These are phyloP conservation scores for Venturiaceae sp. DNA, from an alignment of 2,329 filamentous ascomycete genomes.

Conservation along the genomic window DNA sequence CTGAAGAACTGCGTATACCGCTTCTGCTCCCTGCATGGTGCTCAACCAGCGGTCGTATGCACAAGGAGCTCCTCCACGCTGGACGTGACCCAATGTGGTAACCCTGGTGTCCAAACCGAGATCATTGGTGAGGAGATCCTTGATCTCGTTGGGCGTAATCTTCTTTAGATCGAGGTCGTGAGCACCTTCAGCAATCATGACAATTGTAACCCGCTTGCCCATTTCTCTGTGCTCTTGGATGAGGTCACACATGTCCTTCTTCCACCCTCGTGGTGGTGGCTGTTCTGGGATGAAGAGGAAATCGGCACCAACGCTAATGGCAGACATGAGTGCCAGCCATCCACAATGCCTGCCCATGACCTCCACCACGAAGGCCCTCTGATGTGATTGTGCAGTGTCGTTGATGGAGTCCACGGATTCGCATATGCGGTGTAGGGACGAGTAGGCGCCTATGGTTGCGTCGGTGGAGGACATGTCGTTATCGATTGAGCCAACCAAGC, in stretches of 20 bases:
- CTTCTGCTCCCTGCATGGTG: slow-evolving; percentile 89
- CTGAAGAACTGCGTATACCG: slow-evolving; percentile 83
- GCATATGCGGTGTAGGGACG: slow-evolving; percentile 84
- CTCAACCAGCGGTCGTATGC: slow-evolving; percentile 91
- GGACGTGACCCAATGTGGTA: slow-evolving; percentile 93
- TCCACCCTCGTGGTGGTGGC: slow-evolving; percentile 79
- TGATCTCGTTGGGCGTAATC: slow-evolving; percentile 73
- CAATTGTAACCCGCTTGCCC: slow-evolving; percentile 95
- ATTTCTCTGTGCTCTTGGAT: slow-evolving; percentile 73
- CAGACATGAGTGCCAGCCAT: slow-evolving; percentile 93
- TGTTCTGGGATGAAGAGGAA: slow-evolving; percentile 97
- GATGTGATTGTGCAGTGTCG: slow-evolving; percentile 87
- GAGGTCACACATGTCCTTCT: slow-evolving; percentile 73
- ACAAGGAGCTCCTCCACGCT: slow-evolving; percentile 84
- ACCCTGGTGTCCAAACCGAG: slow-evolving; percentile 85
- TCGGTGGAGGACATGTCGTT: slow-evolving; percentile 97
- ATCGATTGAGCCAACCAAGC: slow-evolving; percentile 93
- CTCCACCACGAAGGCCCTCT: slow-evolving; percentile 92
- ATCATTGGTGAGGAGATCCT: slow-evolving; percentile 73
- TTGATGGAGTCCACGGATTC: slow-evolving; percentile 96
- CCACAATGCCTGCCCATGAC: slow-evolving; percentile 98
- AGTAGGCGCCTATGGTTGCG: slow-evolving; percentile 95
- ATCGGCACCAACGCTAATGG: slow-evolving; percentile 88
- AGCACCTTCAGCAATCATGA: slow-evolving; percentile 94
- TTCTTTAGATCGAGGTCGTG: slow-evolving; percentile 76